A percentile compares a stretch with the other conserved stretches of the same genome.
These are phyloP conservation scores for Neoboletus magnificus DNA, from an alignment of 768 basidiomycete genomes.

Conservation along the genomic window DNA sequence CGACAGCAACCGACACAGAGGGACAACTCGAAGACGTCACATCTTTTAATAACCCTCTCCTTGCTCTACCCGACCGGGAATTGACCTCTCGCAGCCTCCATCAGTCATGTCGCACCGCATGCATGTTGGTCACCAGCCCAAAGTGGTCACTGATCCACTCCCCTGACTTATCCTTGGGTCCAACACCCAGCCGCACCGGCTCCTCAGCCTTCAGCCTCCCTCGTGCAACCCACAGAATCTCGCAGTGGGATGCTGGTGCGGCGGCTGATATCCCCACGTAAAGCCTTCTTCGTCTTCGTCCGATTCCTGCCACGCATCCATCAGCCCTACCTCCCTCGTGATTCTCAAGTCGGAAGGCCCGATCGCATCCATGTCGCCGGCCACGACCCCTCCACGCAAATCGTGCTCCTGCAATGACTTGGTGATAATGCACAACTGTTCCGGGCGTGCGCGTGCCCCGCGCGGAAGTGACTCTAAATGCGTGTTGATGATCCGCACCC, in stretches of 20 bases:
- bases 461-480: conserved; percentile 64
- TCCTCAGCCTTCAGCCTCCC: conserved; percentile 50
- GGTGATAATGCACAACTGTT: conserved; percentile 53
- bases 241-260: conserved; percentile 41
- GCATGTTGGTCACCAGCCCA: conserved; percentile 48
- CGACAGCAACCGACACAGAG: neutral
- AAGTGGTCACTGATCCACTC: conserved; percentile 68
- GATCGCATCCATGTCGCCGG: conserved; percentile 75
- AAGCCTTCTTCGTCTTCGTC: conserved; percentile 44
- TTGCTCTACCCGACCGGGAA: neutral
- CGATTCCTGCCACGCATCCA: conserved; percentile 56
- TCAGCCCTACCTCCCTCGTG: conserved; percentile 44
- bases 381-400: conserved; percentile 57
- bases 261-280: conserved; percentile 73
- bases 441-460: conserved; percentile 43
- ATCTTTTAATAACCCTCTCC: conserved; percentile 1
- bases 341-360: conserved; percentile 41
- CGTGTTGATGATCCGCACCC: conserved; percentile 66
- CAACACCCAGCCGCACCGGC: conserved; percentile 56
- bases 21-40: neutral
- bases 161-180: conserved; percentile 40
- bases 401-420: conserved; percentile 44
- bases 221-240: conserved; percentile 55
- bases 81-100: neutral
- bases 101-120: conserved; percentile 23